A percentile compares a stretch with the other conserved stretches of the same genome.
Conservation (phyloP, 2,329 filamentous ascomycete genomes). For the Scytalidium lignicola region DNA sequence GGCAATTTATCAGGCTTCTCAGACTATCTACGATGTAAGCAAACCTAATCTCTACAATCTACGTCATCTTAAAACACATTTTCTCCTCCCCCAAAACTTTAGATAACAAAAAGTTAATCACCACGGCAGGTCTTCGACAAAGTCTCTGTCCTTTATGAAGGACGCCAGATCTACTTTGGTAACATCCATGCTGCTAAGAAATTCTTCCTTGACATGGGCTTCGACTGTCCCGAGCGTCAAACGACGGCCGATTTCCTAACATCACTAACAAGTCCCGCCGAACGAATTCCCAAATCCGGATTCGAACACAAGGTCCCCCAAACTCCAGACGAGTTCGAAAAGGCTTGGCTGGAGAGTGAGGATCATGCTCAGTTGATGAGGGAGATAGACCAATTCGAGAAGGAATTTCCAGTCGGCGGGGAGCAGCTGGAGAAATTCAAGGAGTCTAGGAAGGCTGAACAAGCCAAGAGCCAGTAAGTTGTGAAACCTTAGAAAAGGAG, state of each 20-base stretch:
- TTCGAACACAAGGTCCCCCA: slow-evolving; percentile 53
- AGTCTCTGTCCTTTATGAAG: slow-evolving; percentile 61
- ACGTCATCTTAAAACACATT: too few species aligned
- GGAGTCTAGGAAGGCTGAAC: slow-evolving; percentile 30
- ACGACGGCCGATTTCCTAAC: slow-evolving; percentile 64
- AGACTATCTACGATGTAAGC: slow-evolving; percentile 55
- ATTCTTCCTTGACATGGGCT: slow-evolving; percentile 69
- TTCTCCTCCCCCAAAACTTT: too few species aligned
- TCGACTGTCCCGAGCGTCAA: slow-evolving; percentile 59
- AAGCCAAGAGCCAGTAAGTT: slow-evolving; percentile 16
- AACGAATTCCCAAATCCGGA: slow-evolving; percentile 49
- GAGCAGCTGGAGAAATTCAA: slow-evolving; percentile 33
- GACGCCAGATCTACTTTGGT: slow-evolving; percentile 69
- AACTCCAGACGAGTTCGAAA: slow-evolving; percentile 49
- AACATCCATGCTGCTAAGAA: slow-evolving; percentile 54
- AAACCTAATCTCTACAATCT: neutral
- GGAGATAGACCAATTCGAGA: slow-evolving; percentile 51
- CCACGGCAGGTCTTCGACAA: slow-evolving; percentile 58
- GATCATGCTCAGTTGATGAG: slow-evolving; percentile 35
- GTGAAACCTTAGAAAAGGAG: neutral
- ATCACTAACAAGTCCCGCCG: slow-evolving; percentile 61
- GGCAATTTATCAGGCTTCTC: slow-evolving; percentile 68
- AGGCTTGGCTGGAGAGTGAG: slow-evolving; percentile 43
- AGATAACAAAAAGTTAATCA: too few species aligned
- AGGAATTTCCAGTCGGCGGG: slow-evolving; percentile 24